phyloP scores from a whole-genome alignment of 306 rosid species.

The Rosa persica region DNA sequence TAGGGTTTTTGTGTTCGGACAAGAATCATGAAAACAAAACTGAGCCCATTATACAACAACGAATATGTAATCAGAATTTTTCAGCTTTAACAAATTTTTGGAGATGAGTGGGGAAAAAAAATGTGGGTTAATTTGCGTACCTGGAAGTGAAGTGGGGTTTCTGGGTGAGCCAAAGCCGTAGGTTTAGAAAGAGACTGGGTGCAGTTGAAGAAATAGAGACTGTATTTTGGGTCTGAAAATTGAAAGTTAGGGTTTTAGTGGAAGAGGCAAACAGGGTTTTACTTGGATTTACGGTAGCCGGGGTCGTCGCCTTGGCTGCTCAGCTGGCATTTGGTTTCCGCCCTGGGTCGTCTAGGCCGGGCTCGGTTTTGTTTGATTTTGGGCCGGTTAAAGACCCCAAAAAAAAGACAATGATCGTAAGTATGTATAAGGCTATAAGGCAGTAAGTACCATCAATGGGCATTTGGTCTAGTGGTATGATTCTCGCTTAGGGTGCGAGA shows the following conservation, averaged over 20 bases:
- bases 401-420: too few relatives aligned
- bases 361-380: background rate
- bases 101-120: background rate
- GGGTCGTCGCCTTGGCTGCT: background rate
- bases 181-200: background rate
- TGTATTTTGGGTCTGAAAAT: background rate
- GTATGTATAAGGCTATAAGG: too few relatives aligned
- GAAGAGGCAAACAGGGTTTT: background rate
- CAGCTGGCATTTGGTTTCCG: background rate
- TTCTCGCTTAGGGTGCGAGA: conserved; percentile 43
- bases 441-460: background rate
- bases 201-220: background rate
- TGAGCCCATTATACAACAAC: background rate
- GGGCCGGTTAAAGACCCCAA: background rate
- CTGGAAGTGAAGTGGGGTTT: background rate
- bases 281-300: background rate
- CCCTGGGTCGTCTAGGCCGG: background rate
- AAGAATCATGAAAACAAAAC: too few relatives aligned
- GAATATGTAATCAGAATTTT: background rate
- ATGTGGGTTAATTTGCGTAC: conserved; percentile 1
- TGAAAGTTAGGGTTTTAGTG: conserved; percentile 2
- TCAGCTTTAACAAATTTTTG: background rate
- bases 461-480: conserved; percentile 43
- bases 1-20: background rate
- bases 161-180: background rate